phyloP scores from a whole-genome alignment of 2,329 filamentous ascomycete genomes.

The Clonostachys rosea region DNA sequence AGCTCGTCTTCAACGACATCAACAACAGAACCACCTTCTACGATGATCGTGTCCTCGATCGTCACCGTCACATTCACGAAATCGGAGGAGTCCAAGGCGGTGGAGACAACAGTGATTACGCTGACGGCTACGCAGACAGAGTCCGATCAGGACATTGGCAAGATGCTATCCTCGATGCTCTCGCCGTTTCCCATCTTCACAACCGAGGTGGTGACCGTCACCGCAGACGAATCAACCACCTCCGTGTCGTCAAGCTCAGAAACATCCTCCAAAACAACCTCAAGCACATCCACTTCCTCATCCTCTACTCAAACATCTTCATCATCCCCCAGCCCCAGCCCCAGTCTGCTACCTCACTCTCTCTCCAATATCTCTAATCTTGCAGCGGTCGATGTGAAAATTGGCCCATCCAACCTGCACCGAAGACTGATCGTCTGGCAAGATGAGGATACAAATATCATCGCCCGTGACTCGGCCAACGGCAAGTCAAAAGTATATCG shows the following conservation, averaged over 20 bases:
- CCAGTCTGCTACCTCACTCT: neutral
- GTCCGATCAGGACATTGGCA: neutral
- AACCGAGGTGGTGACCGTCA: neutral
- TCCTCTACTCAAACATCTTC: neutral
- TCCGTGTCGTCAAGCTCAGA: neutral
- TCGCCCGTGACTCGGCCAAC: constrained; percentile 3
- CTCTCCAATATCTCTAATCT: constrained; percentile 2
- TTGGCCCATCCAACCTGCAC: neutral
- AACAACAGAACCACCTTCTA: neutral
- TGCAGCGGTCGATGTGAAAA: constrained; percentile 5
- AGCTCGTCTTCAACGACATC: neutral
- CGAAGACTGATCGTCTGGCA: constrained; percentile 12
- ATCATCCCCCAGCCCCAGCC: neutral
- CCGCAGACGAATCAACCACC: neutral
- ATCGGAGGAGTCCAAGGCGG: neutral
- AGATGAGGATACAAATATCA: constrained; percentile 10
- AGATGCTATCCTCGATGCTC: neutral
- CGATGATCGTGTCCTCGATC: neutral
- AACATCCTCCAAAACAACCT: neutral
- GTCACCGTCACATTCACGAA: neutral
- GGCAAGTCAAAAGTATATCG: constrained; percentile 3
- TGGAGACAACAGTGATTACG: neutral
- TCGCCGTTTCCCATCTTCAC: neutral
- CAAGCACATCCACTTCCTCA: neutral
- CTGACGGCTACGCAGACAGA: neutral